Evolutionary conservation across 2,329 filamentous ascomycete species (phyloP).

Genomic region (Trichoderma polysporum): DNA sequence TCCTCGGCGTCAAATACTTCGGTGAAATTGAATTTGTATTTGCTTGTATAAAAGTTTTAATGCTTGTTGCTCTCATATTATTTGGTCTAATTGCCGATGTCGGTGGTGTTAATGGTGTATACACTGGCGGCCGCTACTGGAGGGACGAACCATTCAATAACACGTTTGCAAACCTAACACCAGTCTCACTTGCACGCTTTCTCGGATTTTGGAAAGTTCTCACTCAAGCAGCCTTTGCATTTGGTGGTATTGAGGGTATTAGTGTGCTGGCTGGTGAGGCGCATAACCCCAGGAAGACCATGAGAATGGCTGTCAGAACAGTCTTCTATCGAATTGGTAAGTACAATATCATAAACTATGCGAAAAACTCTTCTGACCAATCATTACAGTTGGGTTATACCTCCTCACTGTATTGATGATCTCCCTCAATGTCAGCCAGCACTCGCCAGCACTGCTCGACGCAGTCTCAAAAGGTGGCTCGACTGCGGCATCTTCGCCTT

Average conservation of each 20-base stretch:
- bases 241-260: slow-evolving; percentile 31
- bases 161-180: slow-evolving; percentile 30
- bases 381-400: slow-evolving; percentile 18
- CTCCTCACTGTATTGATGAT: slow-evolving; percentile 23
- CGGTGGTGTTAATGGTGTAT: slow-evolving; percentile 36
- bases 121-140: slow-evolving; percentile 46
- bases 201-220: slow-evolving; percentile 42
- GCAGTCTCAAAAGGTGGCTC: slow-evolving; percentile 52
- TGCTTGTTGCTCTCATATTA: slow-evolving; percentile 41
- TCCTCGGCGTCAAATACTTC: slow-evolving; percentile 38
- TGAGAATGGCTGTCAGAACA: slow-evolving; percentile 21
- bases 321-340: slow-evolving; percentile 24
- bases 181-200: slow-evolving; percentile 37
- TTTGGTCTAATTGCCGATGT: slow-evolving; percentile 40
- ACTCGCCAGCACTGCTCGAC: slow-evolving; percentile 25
- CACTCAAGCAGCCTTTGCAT: slow-evolving; percentile 41
- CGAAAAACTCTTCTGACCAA: not conserved
- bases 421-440: slow-evolving; percentile 23
- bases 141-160: slow-evolving; percentile 38
- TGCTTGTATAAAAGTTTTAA: slow-evolving; percentile 44
- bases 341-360: not conserved
- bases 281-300: slow-evolving; percentile 40
- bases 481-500: slow-evolving; percentile 53
- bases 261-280: slow-evolving; percentile 40
- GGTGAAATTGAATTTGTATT: slow-evolving; percentile 51